Base-by-base conservation (phyloP, 192 early-diverging fungal genomes). In the Mortierella antarctica region DNA sequence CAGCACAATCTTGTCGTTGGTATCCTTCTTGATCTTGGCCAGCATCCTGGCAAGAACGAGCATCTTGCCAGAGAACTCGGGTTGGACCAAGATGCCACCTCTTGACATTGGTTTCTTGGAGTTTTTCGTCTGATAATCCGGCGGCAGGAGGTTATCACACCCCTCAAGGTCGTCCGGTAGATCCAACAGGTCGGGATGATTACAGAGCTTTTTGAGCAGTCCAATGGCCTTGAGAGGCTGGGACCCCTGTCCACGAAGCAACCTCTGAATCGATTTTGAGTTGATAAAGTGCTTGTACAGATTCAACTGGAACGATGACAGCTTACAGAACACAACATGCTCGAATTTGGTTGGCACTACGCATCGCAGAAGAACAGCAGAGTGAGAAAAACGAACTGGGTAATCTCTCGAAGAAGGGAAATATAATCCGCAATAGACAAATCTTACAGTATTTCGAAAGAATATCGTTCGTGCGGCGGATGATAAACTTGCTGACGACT, bases 271-370 rank as follows among this genome's bases (percentile, higher is more conserved):
- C 73, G 88, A 92, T 12, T 89, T 84, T 3, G 92, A 90, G 17
- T 82, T 82, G 20, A 93, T 82, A 54, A 95, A 99, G 51, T 91
- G 73, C 56, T 93, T 88, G 77, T 99, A 99, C 7, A 99, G 79
- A 11, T 89, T 82, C 8, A 90, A 62, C 79, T 99, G 98, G 23
- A 94, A 74, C 6, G 86, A 83, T 10, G 92, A 88, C 18, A 97
- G 84, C 62, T 90, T 89, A 74, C 95, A 96, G 83, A 99, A 99
- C 31, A 99, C 98, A 9, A 99, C 96, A 76, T 99, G 94, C 70
- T 99, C 98, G 87, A 94, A 99, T 77, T 99, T 99, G 23, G 91
- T 88, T 2, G 98, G 97, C 54, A 99, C 94, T 96, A 71, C 8
- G 3, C 14, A 11, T 49, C 21, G 63, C 18, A 18, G 48, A 7